Evolutionary conservation across 768 basidiomycete genomes (phyloP).

Genomic region (Ramaria sp.): DNA sequence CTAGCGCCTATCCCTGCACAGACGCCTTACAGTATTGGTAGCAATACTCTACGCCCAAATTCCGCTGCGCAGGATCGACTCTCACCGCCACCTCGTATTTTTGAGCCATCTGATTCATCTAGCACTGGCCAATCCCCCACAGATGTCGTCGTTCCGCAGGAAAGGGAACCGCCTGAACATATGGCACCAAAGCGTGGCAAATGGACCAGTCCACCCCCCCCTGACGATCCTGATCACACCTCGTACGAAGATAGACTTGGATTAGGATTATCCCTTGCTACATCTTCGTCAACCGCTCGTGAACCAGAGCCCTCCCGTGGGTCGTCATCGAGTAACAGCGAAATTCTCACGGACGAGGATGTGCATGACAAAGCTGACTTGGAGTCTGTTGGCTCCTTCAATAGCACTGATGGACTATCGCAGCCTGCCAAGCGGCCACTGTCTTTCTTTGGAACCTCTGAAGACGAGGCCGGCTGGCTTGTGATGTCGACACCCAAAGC

Average conservation of each 20-base stretch:
- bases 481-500: slow-evolving; percentile 1
- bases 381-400: slow-evolving; percentile 55
- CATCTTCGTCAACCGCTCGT: slow-evolving; percentile 49
- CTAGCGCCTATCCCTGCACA: slow-evolving; percentile 46
- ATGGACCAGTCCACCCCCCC: slow-evolving; percentile 81
- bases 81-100: slow-evolving; percentile 34
- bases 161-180: slow-evolving; percentile 49
- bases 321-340: slow-evolving; percentile 50
- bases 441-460: slow-evolving; percentile 7
- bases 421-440: slow-evolving; percentile 2
- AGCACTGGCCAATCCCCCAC: slow-evolving; percentile 2
- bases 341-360: slow-evolving; percentile 51
- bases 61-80: slow-evolving; percentile 33
- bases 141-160: not conserved
- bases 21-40: slow-evolving; percentile 59
- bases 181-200: slow-evolving; percentile 74
- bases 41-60: slow-evolving; percentile 41
- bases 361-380: slow-evolving; percentile 60
- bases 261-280: slow-evolving; percentile 56
- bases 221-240: slow-evolving; percentile 61
- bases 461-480: slow-evolving; percentile 5
- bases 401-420: slow-evolving; percentile 19
- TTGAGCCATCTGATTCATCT: slow-evolving; percentile 4
- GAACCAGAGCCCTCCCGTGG: slow-evolving; percentile 35
- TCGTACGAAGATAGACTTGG: slow-evolving; percentile 62